Conservation (phyloP, 306 rosid genomes). For the Prunus padus region DNA sequence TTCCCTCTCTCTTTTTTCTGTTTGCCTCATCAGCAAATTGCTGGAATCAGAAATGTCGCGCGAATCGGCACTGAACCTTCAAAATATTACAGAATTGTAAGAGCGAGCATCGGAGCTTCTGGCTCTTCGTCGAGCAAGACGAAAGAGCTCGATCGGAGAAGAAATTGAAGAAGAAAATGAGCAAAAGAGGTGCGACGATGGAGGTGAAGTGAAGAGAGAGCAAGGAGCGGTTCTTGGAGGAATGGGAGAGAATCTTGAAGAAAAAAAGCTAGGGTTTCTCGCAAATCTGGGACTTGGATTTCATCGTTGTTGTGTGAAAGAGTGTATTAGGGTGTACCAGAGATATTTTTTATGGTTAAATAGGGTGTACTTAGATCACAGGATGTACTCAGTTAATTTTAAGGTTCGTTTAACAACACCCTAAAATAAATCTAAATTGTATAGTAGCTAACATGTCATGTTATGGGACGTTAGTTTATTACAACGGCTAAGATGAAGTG, state of each 20-base stretch:
- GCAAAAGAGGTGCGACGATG: not conserved
- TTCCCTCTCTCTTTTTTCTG: too few relatives aligned
- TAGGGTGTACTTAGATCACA: too few relatives aligned
- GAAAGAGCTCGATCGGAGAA: constrained; percentile 11
- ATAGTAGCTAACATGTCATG: too few relatives aligned
- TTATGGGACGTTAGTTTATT: too few relatives aligned
- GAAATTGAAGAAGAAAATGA: not conserved
- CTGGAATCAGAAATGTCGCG: not conserved
- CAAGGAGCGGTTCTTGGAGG: constrained; percentile 9
- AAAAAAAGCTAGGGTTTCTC: constrained; percentile 32
- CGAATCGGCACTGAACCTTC: not conserved
- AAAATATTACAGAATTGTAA: not conserved
- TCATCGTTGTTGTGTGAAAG: not conserved
- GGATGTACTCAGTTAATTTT: too few relatives aligned
- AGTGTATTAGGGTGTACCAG: too few relatives aligned
- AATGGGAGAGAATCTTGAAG: constrained; percentile 37
- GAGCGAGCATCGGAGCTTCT: constrained; percentile 11
- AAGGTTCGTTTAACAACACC: too few relatives aligned
- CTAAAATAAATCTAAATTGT: too few relatives aligned
- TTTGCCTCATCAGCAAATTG: not conserved
- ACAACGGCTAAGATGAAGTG: too few relatives aligned
- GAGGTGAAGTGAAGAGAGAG: not conserved
- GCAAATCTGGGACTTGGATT: constrained; percentile 53
- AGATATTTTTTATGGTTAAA: too few relatives aligned
- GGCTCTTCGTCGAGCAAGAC: constrained; percentile 20